phyloP scores from a whole-genome alignment of 1,284 basidiomycete species.

The Cryptococcus maquisensis region DNA sequence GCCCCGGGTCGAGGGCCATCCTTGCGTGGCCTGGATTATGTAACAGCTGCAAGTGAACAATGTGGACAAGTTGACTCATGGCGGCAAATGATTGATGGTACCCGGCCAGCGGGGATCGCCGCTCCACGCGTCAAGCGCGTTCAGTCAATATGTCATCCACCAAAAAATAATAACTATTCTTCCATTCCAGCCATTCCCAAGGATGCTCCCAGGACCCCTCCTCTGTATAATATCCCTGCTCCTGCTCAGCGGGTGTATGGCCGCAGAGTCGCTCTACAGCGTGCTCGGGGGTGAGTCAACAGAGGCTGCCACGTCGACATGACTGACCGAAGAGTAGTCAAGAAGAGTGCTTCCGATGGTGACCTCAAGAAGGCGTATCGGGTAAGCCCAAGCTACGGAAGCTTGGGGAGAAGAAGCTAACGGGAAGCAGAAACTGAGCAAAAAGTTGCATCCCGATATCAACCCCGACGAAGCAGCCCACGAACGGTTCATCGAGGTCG shows the following conservation, averaged over 20 bases:
- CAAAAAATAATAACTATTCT: neutral
- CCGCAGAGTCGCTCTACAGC: conserved; percentile 44
- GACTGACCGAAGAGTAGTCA: conserved; percentile 55
- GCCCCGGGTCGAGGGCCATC: neutral
- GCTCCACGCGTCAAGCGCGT: neutral
- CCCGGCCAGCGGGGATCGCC: neutral
- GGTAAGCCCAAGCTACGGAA: conserved; percentile 24
- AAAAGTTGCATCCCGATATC: conserved; percentile 89
- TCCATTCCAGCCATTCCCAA: neutral
- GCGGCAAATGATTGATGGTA: neutral
- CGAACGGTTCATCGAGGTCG: conserved; percentile 80
- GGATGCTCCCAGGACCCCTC: conserved; percentile 29
- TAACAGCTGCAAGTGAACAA: too few species aligned
- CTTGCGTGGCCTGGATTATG: neutral
- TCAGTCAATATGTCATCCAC: neutral
- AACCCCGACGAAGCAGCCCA: conserved; percentile 79
- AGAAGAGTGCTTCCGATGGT: conserved; percentile 70
- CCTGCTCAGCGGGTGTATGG: conserved; percentile 30
- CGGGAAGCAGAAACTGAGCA: conserved; percentile 64
- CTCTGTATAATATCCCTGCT: conserved; percentile 35
- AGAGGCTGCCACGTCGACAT: conserved; percentile 17
- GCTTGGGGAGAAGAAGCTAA: neutral
- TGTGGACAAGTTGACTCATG: neutral
- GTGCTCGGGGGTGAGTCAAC: conserved; percentile 44
- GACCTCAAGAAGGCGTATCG: conserved; percentile 87